Evolutionary conservation across 2,329 filamentous ascomycete species (phyloP), one percentile per base, ranked within the genome.

Genomic region (Fusarium clavum): DNA sequence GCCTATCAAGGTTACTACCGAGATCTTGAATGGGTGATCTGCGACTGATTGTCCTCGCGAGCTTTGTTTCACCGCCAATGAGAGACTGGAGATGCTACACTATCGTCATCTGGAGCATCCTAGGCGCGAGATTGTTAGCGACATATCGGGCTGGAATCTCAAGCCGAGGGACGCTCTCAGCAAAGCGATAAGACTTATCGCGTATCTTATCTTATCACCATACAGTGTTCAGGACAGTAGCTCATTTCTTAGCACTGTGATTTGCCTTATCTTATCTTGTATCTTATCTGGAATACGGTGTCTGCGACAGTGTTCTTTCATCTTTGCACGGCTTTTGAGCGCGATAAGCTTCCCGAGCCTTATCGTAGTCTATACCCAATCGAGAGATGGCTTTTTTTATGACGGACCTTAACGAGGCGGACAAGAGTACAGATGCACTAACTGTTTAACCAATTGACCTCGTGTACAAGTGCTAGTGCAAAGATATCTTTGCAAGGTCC

Each of bases 1-100:
- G 46, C 60, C 61, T 64, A 59, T 64, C 55, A 43, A 46, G 45
- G 61, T n/a, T 64, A 64, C 48, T 64, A 64, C 48, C 29, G 34
- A 47, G 30, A 24, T 53, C 27, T 41, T n/a, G 10, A 41, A 27
- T 16, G 12, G 25, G 22, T 16, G 16, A 41, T 54, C 25, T 52
- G 24, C 13, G 4, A n/a, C 22, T 40, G 10, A 40, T 25, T 53
- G 34, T 41, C 24, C 13, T 44, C 8, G 22, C 10, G 41, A 16
- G 13, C 5, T 16, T 24, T n/a, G 22, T 25, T 40, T 22, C 13
- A 27, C 13, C 20, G 2, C 24, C 24, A 27, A 53, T 53, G 2
- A 18, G 9, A 12, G 11, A 7, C 5, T 1, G 8, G 1, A 6
- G 34, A 41, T 53, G 9, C 4, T 12, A 2, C 3, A 7, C 18